A percentile compares a stretch with the other conserved stretches of the same genome.
phyloP scores from a whole-genome alignment of 176 grass and related monocot species.

The Hyparrhenia diplandra region DNA sequence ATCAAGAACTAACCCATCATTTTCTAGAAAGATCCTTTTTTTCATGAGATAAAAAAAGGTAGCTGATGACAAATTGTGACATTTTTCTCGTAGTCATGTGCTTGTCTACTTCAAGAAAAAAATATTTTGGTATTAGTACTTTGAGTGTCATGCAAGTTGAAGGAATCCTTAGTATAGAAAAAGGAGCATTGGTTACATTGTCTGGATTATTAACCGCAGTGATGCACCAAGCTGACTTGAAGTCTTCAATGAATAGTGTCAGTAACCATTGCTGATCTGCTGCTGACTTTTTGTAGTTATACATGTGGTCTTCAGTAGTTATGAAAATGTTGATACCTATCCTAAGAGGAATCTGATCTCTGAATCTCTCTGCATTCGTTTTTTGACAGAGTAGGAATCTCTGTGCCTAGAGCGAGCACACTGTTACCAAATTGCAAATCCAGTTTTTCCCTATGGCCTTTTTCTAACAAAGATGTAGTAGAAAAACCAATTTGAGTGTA shows the following conservation, averaged over 20 bases:
- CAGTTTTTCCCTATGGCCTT: neutral
- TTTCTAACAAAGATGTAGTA: neutral
- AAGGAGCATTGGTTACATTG: slow-evolving; percentile 20
- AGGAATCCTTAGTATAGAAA: slow-evolving; percentile 23
- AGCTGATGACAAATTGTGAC: neutral
- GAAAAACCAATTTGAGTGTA: neutral
- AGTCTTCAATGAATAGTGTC: neutral
- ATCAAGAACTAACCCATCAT: neutral
- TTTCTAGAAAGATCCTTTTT: neutral
- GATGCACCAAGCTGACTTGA: neutral
- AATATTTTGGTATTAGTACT: slow-evolving; percentile 29
- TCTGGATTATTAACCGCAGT: slow-evolving; percentile 20
- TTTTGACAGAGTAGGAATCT: neutral
- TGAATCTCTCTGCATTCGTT: neutral
- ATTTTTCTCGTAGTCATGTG: neutral
- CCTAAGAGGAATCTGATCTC: neutral
- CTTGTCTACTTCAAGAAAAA: slow-evolving; percentile 16
- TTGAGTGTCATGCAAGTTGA: slow-evolving; percentile 41
- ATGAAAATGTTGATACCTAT: neutral
- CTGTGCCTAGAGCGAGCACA: neutral
- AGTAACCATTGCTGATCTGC: neutral
- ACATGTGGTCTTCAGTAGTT: neutral
- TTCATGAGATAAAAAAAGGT: neutral
- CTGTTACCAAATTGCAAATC: neutral
- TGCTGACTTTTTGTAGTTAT: neutral